Conservation (phyloP, 768 basidiomycete species). For the Mycena polygramma region DNA sequence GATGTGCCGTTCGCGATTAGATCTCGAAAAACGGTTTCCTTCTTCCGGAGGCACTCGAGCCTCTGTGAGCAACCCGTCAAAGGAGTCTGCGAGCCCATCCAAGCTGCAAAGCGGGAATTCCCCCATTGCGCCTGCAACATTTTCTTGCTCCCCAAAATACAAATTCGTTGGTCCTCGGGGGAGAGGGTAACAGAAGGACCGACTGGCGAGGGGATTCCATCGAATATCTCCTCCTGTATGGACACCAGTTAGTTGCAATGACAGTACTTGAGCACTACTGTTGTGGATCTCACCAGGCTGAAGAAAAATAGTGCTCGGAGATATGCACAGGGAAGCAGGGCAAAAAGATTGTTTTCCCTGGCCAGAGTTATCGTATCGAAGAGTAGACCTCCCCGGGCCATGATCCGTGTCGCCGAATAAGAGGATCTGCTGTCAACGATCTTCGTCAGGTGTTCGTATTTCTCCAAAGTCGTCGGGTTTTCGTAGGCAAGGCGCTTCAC, state of each 20-base stretch:
- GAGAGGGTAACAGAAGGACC: neutral
- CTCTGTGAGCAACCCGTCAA: neutral
- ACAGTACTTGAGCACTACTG: too few relatives aligned
- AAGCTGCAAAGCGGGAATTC: neutral
- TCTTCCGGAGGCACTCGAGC: neutral
- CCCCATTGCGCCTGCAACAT: slow-evolving; percentile 14
- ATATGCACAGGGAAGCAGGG: slow-evolving; percentile 22
- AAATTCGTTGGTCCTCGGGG: neutral
- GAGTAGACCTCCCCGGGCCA: rapidly evolving
- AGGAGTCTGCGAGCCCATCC: neutral
- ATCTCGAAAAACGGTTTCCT: too few relatives aligned
- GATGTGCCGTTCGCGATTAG: too few relatives aligned
- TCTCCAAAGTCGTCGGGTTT: slow-evolving; percentile 20
- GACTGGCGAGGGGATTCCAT: neutral
- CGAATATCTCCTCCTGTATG: neutral
- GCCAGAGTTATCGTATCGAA: slow-evolving; percentile 19
- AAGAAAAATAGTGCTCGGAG: neutral
- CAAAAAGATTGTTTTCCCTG: slow-evolving; percentile 1
- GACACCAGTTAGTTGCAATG: too few relatives aligned
- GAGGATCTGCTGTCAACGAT: neutral
- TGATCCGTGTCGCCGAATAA: neutral
- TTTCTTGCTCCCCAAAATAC: neutral
- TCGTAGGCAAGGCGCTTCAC: slow-evolving; percentile 20
- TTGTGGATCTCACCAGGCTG: too few relatives aligned
- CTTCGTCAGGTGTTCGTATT: neutral